These are phyloP conservation scores for Aquanectria penicillioides DNA, from an alignment of 2,329 filamentous ascomycete species.

Conservation along the genomic window DNA sequence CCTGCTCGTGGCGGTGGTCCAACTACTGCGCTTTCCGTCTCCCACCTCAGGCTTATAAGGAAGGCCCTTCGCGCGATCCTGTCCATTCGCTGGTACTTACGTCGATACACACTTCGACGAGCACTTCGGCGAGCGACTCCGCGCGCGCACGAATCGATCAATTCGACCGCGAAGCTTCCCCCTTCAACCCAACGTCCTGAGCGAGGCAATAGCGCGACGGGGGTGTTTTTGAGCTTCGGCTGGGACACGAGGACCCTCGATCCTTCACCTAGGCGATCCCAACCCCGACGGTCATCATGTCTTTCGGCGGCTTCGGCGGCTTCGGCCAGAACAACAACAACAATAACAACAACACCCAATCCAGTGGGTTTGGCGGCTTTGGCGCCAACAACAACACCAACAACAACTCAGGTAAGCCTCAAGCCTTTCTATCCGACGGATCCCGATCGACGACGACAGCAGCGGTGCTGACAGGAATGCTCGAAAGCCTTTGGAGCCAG, in stretches of 20 bases:
- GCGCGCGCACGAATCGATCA: slow-evolving; percentile 18
- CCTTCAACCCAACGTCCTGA: slow-evolving; percentile 26
- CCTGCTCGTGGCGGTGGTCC: slow-evolving; percentile 6
- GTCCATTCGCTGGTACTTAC: slow-evolving; percentile 4
- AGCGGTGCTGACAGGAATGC: slow-evolving; percentile 40
- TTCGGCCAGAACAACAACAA: slow-evolving; percentile 67
- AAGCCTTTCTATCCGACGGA: slow-evolving; percentile 19
- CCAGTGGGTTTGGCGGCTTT: slow-evolving; percentile 67
- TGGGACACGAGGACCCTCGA: slow-evolving; percentile 27
- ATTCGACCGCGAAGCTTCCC: slow-evolving; percentile 30
- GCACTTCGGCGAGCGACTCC: slow-evolving; percentile 1
- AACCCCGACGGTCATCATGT: slow-evolving; percentile 56
- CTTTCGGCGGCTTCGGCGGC: slow-evolving; percentile 61
- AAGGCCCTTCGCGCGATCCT: slow-evolving; percentile 6
- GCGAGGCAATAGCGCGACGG: slow-evolving; percentile 34
- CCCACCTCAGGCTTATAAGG: not conserved
- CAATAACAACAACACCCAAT: slow-evolving; percentile 53
- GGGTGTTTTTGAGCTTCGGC: slow-evolving; percentile 24
- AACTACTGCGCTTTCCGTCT: slow-evolving; percentile 12
- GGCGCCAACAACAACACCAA: slow-evolving; percentile 54
- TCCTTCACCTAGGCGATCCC: slow-evolving; percentile 33
- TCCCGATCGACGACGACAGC: slow-evolving; percentile 18
- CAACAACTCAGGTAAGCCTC: slow-evolving; percentile 64
- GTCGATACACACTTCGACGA: slow-evolving; percentile 4
- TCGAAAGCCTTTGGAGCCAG: slow-evolving; percentile 47